Conservation (phyloP, 371 early-diverging fungal species). For the Syncephalastrum sp. region DNA sequence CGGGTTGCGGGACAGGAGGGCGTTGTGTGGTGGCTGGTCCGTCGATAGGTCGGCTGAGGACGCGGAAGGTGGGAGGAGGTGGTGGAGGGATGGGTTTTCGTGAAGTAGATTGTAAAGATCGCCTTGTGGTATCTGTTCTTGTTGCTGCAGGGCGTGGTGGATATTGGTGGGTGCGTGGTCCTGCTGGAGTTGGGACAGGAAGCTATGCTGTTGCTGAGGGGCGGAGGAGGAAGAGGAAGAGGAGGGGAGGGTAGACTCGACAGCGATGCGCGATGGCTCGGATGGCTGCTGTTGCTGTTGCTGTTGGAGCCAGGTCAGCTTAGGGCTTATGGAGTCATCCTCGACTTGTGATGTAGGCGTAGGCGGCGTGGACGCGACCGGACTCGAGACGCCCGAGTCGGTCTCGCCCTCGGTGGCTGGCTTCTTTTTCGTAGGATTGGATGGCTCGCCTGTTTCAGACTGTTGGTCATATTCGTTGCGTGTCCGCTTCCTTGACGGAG, state of each 20-base stretch:
- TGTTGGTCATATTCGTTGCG: constrained; percentile 39
- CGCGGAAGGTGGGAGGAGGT: constrained; percentile 19
- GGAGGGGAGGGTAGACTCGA: background rate
- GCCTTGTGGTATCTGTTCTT: constrained; percentile 20
- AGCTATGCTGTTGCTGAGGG: constrained; percentile 8
- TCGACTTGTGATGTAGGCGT: constrained; percentile 43
- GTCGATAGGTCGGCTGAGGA: background rate
- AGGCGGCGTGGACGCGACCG: constrained; percentile 45
- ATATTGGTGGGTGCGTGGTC: constrained; percentile 1
- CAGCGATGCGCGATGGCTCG: background rate
- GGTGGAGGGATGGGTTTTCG: constrained; percentile 20
- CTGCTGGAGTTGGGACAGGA: constrained; percentile 7
- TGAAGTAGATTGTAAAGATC: constrained; percentile 18
- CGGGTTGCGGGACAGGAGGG: too few species aligned
- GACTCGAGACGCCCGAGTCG: constrained; percentile 46
- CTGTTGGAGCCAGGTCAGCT: background rate
- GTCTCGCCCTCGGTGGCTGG: constrained; percentile 26
- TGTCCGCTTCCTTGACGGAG: constrained; percentile 24
- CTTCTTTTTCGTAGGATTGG: constrained; percentile 13
- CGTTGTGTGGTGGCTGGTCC: background rate
- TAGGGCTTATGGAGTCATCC: constrained; percentile 23
- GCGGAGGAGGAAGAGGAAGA: background rate
- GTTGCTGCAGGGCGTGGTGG: too few species aligned
- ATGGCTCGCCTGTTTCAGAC: constrained; percentile 16
- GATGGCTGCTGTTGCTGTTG: background rate